These are phyloP conservation scores for Striga hermonthica DNA, from an alignment of 305 asterid species.

Conservation along the genomic window DNA sequence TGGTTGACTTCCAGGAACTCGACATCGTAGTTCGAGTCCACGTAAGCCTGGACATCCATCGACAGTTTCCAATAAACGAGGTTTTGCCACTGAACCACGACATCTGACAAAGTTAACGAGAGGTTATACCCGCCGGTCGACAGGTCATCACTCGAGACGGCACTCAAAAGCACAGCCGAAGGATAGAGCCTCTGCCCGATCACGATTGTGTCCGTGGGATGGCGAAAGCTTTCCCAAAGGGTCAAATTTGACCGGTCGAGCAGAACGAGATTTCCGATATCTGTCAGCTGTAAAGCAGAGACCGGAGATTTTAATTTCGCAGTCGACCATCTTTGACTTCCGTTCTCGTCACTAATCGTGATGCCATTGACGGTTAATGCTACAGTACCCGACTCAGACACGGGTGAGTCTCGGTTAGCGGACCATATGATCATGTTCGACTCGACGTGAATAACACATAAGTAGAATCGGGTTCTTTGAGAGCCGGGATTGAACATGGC, in stretches of 20 bases:
- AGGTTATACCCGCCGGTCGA: slow-evolving; percentile 47
- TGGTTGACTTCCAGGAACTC: slow-evolving; percentile 38
- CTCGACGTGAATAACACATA: slow-evolving; percentile 55
- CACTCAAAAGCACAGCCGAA: slow-evolving; percentile 37
- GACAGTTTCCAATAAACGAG: slow-evolving; percentile 48
- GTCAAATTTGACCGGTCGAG: slow-evolving; percentile 46
- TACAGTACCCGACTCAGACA: slow-evolving; percentile 44
- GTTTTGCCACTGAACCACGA: slow-evolving; percentile 44
- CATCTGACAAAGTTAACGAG: slow-evolving; percentile 47
- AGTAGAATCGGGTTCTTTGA: slow-evolving; percentile 45
- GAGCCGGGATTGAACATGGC: slow-evolving; percentile 50
- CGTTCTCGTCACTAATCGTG: slow-evolving; percentile 34
- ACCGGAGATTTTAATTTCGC: slow-evolving; percentile 36
- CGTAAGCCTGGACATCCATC: slow-evolving; percentile 42
- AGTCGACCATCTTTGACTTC: slow-evolving; percentile 54
- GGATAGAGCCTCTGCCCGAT: slow-evolving; percentile 46
- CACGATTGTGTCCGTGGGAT: slow-evolving; percentile 69
- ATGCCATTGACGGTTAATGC: slow-evolving; percentile 42
- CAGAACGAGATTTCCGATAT: slow-evolving; percentile 56
- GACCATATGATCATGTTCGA: slow-evolving; percentile 62
- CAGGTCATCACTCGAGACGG: slow-evolving; percentile 40
- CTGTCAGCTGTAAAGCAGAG: slow-evolving; percentile 42
- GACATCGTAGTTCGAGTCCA: slow-evolving; percentile 34
- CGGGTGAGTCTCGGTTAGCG: slow-evolving; percentile 60
- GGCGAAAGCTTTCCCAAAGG: slow-evolving; percentile 60